Evolutionary conservation across 768 basidiomycete species (phyloP), one percentile per base, ranked within the genome.

Genomic region (Chalciporus chontae): DNA sequence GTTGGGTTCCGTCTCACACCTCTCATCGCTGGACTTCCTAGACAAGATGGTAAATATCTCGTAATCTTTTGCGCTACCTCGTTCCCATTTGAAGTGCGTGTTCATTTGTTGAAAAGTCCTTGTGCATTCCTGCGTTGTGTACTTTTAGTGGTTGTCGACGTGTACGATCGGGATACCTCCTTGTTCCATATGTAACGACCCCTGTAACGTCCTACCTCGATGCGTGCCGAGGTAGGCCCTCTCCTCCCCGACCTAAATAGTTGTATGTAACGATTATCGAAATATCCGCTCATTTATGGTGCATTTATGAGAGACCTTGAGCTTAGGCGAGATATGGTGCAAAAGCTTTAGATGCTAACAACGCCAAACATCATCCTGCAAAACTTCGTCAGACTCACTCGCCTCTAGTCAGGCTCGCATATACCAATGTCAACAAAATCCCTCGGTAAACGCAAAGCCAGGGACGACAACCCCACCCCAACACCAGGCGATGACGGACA

Each of bases 51-150:
- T 49, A 51, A 57, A 54, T 64, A 44, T 63, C 52, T 53, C 47
- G 41, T 61, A 53, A 54, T 43, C 5, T 6, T 34, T 36, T n/a
- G 62, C 45, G 54, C 64, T 61, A 56, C 62, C 59, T 62, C 51
- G 52, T 59, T 47, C 50, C 37, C 40, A 26, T 26, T 17, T 9
- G 10, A 13, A 26, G 41, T 34, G 55, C 34, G 54, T 37, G 49
- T 40, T 24, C 31, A 27, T 23, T 4, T 9, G 38, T n/a, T 3
- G 43, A 32, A 24, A 8, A 37, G 42, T 31, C 31, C 38, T 23
- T 17, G 50, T 44, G 43, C 32, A 43, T 21, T 21, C 19, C 41
- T 45, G 40, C 37, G 56, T 61, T 40, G n/a, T 51, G 47, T 54
- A 58, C 39, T 19, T 18, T 26, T 43, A 23, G 9, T 23, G 32